phyloP scores from a whole-genome alignment of 2,329 filamentous ascomycete species.

The Ophidiomyces ophidiicola region DNA sequence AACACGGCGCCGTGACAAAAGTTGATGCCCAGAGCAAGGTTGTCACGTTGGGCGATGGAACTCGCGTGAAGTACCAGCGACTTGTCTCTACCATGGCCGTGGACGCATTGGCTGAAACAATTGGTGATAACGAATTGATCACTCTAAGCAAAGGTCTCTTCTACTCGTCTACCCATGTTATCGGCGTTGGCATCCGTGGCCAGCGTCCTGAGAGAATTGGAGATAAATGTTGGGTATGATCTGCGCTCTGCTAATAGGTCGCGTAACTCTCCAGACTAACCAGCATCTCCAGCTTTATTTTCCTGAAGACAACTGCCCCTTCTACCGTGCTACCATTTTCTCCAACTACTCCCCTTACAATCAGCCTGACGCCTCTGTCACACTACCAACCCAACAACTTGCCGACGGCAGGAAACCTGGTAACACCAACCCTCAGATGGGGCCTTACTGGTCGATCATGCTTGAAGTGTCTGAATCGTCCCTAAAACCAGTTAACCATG shows the following conservation, averaged over 20 bases:
- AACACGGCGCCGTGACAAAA: conserved; percentile 70
- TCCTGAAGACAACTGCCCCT: conserved; percentile 95
- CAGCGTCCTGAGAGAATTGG: conserved; percentile 87
- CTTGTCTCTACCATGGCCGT: conserved; percentile 94
- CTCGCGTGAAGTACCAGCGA: conserved; percentile 79
- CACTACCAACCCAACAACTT: conserved; percentile 75
- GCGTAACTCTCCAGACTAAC: background rate
- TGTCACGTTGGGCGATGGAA: conserved; percentile 72
- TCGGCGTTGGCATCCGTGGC: conserved; percentile 89
- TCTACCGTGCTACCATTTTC: conserved; percentile 99
- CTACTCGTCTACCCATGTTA: conserved; percentile 95
- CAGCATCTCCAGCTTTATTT: conserved; percentile 59
- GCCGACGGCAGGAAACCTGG: conserved; percentile 73
- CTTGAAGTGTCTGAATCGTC: conserved; percentile 91
- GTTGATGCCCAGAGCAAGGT: conserved; percentile 77
- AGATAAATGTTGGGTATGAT: conserved; percentile 93
- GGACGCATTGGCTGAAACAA: conserved; percentile 72
- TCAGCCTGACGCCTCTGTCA: conserved; percentile 69
- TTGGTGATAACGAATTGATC: conserved; percentile 76
- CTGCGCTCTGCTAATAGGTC: too few species aligned
- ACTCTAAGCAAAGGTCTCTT: conserved; percentile 78
- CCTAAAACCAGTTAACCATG: conserved; percentile 84
- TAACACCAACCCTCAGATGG: conserved; percentile 56
- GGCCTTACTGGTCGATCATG: conserved; percentile 99
- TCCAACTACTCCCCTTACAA: conserved; percentile 99